phyloP scores from a whole-genome alignment of 768 basidiomycete species.

The Clitopilus passeckerianus region DNA sequence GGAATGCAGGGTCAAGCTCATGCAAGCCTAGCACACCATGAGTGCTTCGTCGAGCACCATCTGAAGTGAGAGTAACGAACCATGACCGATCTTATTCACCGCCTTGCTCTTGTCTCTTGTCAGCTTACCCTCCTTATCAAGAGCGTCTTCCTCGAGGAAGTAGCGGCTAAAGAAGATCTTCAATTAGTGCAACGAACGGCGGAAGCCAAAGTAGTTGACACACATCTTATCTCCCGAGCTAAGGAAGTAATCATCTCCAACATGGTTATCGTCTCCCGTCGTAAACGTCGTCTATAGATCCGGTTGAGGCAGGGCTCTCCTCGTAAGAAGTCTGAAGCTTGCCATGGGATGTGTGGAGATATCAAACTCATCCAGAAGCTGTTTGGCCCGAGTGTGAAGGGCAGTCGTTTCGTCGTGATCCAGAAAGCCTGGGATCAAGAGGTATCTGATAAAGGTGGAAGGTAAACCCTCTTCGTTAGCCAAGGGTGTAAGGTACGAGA shows the following conservation, averaged over 20 bases:
- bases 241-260: conserved; percentile 93
- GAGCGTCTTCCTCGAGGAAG: conserved; percentile 89
- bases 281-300: conserved; percentile 78
- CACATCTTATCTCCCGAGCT: conserved; percentile 88
- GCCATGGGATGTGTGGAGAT: conserved; percentile 80
- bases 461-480: conserved; percentile 5
- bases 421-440: conserved; percentile 75
- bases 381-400: conserved; percentile 66
- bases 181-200: neutral
- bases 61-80: conserved; percentile 28
- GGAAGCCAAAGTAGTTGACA: conserved; percentile 6
- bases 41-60: neutral
- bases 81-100: conserved; percentile 95
- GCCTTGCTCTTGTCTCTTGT: conserved; percentile 66
- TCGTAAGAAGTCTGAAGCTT: conserved; percentile 11
- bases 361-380: conserved; percentile 75
- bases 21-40: conserved; percentile 57
- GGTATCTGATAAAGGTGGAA: conserved; percentile 47
- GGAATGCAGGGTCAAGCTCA: conserved; percentile 78
- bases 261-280: conserved; percentile 69
- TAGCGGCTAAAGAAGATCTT: conserved; percentile 45
- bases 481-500: neutral
- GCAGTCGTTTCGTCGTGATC: conserved; percentile 46
- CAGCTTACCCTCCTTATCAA: conserved; percentile 66
- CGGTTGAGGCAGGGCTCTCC: neutral